phyloP scores from a whole-genome alignment of 1,139 yeast genomes.

The Hyphopichia fennica region DNA sequence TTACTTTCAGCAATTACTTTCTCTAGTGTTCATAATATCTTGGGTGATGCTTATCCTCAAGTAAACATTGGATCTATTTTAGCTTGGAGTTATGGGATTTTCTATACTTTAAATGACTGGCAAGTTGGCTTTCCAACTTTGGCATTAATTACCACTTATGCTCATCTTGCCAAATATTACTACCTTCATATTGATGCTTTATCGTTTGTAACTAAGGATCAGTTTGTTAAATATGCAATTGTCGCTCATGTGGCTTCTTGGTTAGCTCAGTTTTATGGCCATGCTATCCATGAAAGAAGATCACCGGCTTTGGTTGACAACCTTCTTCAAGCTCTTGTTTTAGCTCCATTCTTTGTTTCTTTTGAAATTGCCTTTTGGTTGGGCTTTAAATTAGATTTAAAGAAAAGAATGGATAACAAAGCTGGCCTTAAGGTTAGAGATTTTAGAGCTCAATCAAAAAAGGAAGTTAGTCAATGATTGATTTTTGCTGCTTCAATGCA shows the following conservation, averaged over 20 bases:
- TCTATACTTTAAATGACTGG: slow-evolving; percentile 45
- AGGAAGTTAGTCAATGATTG: no score
- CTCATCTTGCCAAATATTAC: slow-evolving; percentile 35
- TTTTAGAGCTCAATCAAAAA: slow-evolving; percentile 16
- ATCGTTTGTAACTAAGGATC: slow-evolving; percentile 19
- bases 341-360: slow-evolving; percentile 88
- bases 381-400: slow-evolving; percentile 60
- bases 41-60: slow-evolving; percentile 26
- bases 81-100: slow-evolving; percentile 37
- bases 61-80: slow-evolving; percentile 38
- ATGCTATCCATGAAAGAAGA: slow-evolving; percentile 74
- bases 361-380: slow-evolving; percentile 71
- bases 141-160: slow-evolving; percentile 37
- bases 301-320: slow-evolving; percentile 90
- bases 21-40: slow-evolving; percentile 21
- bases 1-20: slow-evolving; percentile 54
- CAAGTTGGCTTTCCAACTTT: slow-evolving; percentile 40
- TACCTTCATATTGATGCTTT: slow-evolving; percentile 17
- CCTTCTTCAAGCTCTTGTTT: slow-evolving; percentile 76
- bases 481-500: not conserved
- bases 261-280: slow-evolving; percentile 90
- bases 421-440: slow-evolving; percentile 42
- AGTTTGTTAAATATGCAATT: slow-evolving; percentile 30
- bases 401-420: slow-evolving; percentile 52
- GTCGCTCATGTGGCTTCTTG: slow-evolving; percentile 57